Conservation (phyloP, 2,329 filamentous ascomycete genomes). For the Penicillium griseofulvum region DNA sequence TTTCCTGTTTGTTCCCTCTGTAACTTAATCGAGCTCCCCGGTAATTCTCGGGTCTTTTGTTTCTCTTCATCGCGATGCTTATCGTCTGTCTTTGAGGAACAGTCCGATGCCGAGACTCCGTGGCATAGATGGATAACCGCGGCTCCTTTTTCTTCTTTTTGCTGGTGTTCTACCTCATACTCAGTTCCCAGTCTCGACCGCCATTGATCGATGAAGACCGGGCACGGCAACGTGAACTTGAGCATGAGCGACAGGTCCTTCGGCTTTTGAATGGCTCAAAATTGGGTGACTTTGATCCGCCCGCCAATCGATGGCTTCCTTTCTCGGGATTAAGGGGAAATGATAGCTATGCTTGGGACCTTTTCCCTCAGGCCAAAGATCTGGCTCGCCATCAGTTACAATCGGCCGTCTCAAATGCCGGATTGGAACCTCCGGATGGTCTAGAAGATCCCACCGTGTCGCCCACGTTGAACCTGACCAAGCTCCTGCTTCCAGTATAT, state of each 20-base stretch:
- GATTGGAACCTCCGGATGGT: constrained; percentile 29
- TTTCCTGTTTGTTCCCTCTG: constrained; percentile 1
- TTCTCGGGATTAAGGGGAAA: constrained; percentile 72
- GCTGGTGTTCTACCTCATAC: constrained; percentile 53
- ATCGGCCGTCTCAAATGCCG: constrained; percentile 32
- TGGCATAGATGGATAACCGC: constrained; percentile 47
- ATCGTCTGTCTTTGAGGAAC: constrained; percentile 19
- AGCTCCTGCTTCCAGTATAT: constrained; percentile 59
- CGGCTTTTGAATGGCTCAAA: constrained; percentile 50
- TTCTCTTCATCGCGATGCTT: constrained; percentile 26
- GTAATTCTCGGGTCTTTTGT: background rate
- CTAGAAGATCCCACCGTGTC: constrained; percentile 27
- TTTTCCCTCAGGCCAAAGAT: constrained; percentile 65
- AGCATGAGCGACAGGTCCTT: constrained; percentile 52
- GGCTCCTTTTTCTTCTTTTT: constrained; percentile 51
- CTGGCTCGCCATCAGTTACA: constrained; percentile 59
- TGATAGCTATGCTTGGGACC: constrained; percentile 76
- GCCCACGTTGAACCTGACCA: constrained; percentile 36
- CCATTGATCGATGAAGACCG: constrained; percentile 41
- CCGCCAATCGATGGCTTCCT: constrained; percentile 57
- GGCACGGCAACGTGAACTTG: constrained; percentile 50
- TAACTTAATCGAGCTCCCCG: constrained; percentile 5
- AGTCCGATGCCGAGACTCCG: constrained; percentile 25
- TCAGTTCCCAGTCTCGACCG: constrained; percentile 48
- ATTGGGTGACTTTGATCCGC: constrained; percentile 53